A percentile compares a stretch with the other conserved stretches of the same genome.
Conservation (phyloP, 2,329 filamentous ascomycete genomes). For the Fusarium hainanense region DNA sequence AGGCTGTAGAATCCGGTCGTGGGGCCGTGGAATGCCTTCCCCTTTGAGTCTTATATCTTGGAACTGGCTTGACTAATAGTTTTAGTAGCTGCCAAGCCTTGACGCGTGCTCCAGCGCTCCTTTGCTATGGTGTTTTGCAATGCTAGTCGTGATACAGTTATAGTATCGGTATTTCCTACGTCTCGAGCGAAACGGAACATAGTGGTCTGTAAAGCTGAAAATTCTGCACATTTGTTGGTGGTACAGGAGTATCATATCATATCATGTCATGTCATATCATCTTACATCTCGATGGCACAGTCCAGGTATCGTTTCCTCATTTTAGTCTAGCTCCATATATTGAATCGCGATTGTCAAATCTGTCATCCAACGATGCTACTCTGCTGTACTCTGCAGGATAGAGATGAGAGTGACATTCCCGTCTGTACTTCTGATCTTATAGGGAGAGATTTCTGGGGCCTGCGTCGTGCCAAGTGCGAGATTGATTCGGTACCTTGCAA, state of each 20-base stretch:
- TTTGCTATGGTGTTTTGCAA: not conserved
- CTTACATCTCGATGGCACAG: not conserved
- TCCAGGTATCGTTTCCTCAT: not conserved
- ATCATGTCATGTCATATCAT: slow-evolving; percentile 26
- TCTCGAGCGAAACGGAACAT: not conserved
- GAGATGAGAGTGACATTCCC: not conserved
- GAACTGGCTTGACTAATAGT: not conserved
- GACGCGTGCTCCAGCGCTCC: not conserved
- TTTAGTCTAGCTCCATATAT: not conserved
- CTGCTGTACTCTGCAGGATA: not conserved
- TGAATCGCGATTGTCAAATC: slow-evolving; percentile 1
- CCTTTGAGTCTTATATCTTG: not conserved
- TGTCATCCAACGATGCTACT: not conserved
- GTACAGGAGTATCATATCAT: slow-evolving; percentile 4
- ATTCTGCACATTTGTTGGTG: not conserved
- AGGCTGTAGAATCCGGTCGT: not conserved
- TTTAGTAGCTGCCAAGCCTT: not conserved
- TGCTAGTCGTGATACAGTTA: not conserved
- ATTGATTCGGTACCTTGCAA: not conserved
- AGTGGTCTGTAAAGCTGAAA: not conserved
- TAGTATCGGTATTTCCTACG: not conserved
- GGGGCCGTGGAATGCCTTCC: not conserved
- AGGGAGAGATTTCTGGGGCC: not conserved
- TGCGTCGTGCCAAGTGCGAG: not conserved
- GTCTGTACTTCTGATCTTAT: not conserved